Base-by-base conservation (phyloP, 257 asterid species). In the Gentiana dahurica region DNA sequence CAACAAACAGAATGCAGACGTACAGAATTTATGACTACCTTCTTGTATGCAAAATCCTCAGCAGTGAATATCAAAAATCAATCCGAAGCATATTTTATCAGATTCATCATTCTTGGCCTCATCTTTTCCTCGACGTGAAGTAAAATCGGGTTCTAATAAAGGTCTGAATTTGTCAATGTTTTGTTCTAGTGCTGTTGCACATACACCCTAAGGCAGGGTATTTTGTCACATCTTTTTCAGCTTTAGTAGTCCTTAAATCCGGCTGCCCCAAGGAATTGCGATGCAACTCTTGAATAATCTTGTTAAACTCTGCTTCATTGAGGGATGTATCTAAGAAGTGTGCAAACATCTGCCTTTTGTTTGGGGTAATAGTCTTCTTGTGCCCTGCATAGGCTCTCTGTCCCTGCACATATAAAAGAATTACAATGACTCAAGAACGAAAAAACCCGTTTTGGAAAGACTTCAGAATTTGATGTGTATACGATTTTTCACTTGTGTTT, bases 171-270 rank as follows among this genome's bases (percentile, higher is more conserved):
- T 2, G 62, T 24, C 33, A 1, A 64, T 12, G 76, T 75, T 34
- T 48, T 48, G 57, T 85, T 88, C 81, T 95, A 85, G 76, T 75
- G 32, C 49, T 48, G 57, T 85, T 88, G 82, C 97, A 85, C 98
- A 92, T 92, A 63, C 97, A 92, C 67, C 83, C 97, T 1, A 94
- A 94, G 56, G 88, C 65, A 8, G 96, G 95, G 56, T 88, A 92
- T 73, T 88, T 92, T 1, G 97, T 92, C 51, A 85, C 95, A 34
- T 81, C 96, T 56, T 92, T 73, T 68, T 88, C 89, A 6, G 69
- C 61, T 64, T 87, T 87, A 76, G 73, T 87, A 1, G 80, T 80
- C 67, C 98, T 78, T 41, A 81, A 67, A 72, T 78, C 94, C 2
- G 96, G 98, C 74, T 83, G 93, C 38, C 98, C 95, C 53, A 85